phyloP scores from a whole-genome alignment of 108 stramenopile genomes.

The Nitzschia sp. region DNA sequence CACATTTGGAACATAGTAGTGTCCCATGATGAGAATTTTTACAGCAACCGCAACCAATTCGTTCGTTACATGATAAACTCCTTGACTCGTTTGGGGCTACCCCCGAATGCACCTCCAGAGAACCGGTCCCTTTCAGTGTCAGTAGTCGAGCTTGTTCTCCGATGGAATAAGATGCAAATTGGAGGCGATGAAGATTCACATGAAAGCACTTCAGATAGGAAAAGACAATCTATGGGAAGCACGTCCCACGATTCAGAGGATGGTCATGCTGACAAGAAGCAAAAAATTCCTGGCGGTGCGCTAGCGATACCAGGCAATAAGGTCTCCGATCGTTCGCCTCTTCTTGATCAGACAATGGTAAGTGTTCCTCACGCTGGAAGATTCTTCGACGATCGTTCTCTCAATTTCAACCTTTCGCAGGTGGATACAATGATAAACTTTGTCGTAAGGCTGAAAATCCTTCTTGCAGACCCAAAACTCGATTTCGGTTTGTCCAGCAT shows the following conservation, averaged over 20 bases:
- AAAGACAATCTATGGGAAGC: constrained; percentile 12
- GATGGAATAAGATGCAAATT: constrained; percentile 66
- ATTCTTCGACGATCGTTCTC: not conserved
- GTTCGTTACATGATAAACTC: constrained; percentile 85
- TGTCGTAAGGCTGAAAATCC: constrained; percentile 70
- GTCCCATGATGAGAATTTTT: constrained; percentile 69
- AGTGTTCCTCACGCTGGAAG: not conserved
- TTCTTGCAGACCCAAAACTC: constrained; percentile 66
- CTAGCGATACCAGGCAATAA: not conserved
- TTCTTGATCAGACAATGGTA: constrained; percentile 22
- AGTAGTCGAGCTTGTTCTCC: constrained; percentile 79
- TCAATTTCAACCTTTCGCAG: constrained; percentile 10
- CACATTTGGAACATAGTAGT: constrained; percentile 90
- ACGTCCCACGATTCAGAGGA: not conserved
- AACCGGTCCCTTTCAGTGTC: constrained; percentile 69
- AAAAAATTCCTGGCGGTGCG: not conserved
- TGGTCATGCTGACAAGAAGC: constrained; percentile 8
- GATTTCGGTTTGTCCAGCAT: constrained; percentile 19
- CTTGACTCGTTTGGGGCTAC: constrained; percentile 77
- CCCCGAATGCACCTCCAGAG: constrained; percentile 68
- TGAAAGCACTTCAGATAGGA: not conserved
- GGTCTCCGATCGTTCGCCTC: not conserved
- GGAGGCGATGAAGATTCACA: constrained; percentile 3
- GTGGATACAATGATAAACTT: constrained; percentile 81
- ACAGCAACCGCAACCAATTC: constrained; percentile 57